Evolutionary conservation across 345 rosid species (phyloP), one percentile per base, ranked within the genome.

Genomic region (Moringa oleifera): DNA sequence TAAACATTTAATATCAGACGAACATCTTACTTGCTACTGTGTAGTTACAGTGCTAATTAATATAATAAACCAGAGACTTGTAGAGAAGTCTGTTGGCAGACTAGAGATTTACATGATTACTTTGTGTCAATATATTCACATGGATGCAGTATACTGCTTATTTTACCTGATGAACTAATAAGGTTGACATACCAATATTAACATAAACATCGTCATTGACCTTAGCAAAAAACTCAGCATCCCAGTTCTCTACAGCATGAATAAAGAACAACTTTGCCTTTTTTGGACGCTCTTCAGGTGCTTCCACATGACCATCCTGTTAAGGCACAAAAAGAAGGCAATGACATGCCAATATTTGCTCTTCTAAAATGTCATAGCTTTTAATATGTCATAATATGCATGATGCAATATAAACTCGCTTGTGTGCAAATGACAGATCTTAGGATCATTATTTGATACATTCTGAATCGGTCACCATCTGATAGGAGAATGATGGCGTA

Each of bases 181-280:
- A 61, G 50, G 45, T 51, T 51, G 46, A 72, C 82, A 63, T 85
- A 88, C 95, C 89, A 6, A 83, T 81, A 74, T 88, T 81, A 68
- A 85, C 79, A 83, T 78, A 87, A 75, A 85, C 87, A 67, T 83
- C 87, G 68, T 88, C 95, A 74, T 83, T 86, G 80, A 85, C 84
- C 81, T 87, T 87, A 49, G 77, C 78, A 70, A 79, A 87, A 74
- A 83, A 87, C 63, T 85, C 87, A 60, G 91, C 87, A 75, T 88
- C 87, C 91, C 89, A 85, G 66, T 59, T 83, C 62, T 83, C 77
- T 33, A 80, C 69, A 12, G 87, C 89, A 17, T 66, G 71, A 51
- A 71, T 67, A 36, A 88, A 75, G 62, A 81, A 83, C 8, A 64
- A 60, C 45, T 81, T 87, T 0, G 83, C 71, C 80, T 85, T 88